Percentiles rank a stretch among this genome's conserved stretches.
Conservation (phyloP, 768 basidiomycete species). For the Porphyrellus cyaneotinctus region DNA sequence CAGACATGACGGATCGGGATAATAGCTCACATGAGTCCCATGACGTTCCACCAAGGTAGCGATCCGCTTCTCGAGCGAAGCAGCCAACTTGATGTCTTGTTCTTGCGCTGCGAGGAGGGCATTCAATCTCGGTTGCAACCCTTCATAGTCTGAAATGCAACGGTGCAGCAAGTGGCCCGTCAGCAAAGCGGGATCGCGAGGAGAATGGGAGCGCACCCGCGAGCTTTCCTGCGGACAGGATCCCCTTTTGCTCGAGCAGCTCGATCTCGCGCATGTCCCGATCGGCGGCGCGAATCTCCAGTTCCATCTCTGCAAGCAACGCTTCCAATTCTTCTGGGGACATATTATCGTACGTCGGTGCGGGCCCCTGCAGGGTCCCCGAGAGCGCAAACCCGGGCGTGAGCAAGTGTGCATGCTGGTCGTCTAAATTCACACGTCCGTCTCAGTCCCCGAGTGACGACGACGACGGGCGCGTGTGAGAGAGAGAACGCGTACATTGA, state of each 20-base stretch:
- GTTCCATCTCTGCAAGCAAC: conserved; percentile 73
- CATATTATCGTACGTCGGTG: conserved; percentile 62
- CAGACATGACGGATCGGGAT: background rate
- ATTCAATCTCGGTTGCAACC: conserved; percentile 63
- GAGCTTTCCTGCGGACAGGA: conserved; percentile 69
- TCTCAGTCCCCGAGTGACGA: background rate
- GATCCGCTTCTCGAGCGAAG: conserved; percentile 61
- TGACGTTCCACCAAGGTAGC: conserved; percentile 63
- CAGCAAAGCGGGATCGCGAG: background rate
- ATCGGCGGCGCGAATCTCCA: conserved; percentile 78
- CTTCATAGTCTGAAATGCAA: conserved; percentile 54
- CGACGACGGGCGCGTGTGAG: too few relatives aligned
- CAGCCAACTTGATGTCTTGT: conserved; percentile 55
- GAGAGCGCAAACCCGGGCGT: conserved; percentile 75
- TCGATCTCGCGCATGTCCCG: conserved; percentile 79
- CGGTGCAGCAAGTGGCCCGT: background rate
- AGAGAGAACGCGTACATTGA: conserved; percentile 62
- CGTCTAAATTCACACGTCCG: conserved; percentile 46
- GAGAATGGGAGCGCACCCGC: conserved; percentile 38
- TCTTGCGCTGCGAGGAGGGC: conserved; percentile 53
- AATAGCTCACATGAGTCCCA: conserved; percentile 56
- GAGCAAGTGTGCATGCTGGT: conserved; percentile 69
- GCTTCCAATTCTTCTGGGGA: conserved; percentile 65
- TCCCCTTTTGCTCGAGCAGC: conserved; percentile 62
- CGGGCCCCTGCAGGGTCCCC: conserved; percentile 45